Conservation (phyloP, 306 rosid species). For the Medicago lupulina region DNA sequence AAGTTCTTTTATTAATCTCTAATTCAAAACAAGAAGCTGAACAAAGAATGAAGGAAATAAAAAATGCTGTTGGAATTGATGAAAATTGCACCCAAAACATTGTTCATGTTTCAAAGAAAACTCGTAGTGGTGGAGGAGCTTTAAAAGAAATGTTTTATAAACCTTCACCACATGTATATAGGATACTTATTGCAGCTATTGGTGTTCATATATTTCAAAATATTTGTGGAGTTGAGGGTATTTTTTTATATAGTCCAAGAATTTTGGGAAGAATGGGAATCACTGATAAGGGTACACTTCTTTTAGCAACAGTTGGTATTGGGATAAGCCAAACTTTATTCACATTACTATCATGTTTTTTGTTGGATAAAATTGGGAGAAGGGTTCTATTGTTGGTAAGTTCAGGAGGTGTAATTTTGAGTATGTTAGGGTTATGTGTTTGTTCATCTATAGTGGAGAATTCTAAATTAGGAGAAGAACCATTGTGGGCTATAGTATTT, state of each 20-base stretch:
- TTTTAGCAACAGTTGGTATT: slow-evolving; percentile 68
- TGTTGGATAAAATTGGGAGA: slow-evolving; percentile 50
- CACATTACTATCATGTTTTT: slow-evolving; percentile 51
- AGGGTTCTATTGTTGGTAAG: slow-evolving; percentile 57
- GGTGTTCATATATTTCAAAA: slow-evolving; percentile 73
- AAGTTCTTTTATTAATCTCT: slow-evolving; percentile 48
- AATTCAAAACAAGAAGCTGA: slow-evolving; percentile 66
- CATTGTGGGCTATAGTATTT: slow-evolving; percentile 53
- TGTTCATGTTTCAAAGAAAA: slow-evolving; percentile 35
- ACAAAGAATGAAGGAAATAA: slow-evolving; percentile 59
- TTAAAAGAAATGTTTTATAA: slow-evolving; percentile 56
- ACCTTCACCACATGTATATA: slow-evolving; percentile 54
- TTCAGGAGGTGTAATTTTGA: slow-evolving; percentile 51
- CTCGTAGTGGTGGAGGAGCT: slow-evolving; percentile 49
- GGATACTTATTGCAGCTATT: slow-evolving; percentile 66
- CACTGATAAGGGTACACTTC: slow-evolving; percentile 48
- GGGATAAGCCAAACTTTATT: slow-evolving; percentile 60
- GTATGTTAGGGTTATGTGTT: slow-evolving; percentile 49
- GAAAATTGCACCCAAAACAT: slow-evolving; percentile 46
- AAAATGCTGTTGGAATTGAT: slow-evolving; percentile 63
- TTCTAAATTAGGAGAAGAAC: slow-evolving; percentile 34
- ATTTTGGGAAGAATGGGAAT: slow-evolving; percentile 69
- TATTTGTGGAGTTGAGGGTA: slow-evolving; percentile 60
- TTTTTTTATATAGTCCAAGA: slow-evolving; percentile 68
- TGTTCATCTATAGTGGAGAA: slow-evolving; percentile 57